Conservation (phyloP, 164 flowering plant genomes). For the Vitis labrusca region DNA sequence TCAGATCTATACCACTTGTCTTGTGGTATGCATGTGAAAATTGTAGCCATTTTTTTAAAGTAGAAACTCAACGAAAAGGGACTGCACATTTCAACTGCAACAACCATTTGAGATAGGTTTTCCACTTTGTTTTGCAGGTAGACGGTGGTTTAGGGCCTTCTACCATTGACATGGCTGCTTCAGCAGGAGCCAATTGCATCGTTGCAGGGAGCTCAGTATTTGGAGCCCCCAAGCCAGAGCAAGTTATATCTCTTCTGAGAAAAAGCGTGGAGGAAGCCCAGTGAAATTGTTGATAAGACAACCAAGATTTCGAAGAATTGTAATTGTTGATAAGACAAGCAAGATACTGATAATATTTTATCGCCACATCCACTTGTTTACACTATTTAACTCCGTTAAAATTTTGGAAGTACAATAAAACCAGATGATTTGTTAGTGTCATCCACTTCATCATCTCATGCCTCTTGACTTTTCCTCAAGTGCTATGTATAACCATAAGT, state of each 20-base stretch:
- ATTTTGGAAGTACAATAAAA: too few relatives aligned
- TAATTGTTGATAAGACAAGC: not conserved
- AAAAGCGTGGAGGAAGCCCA: constrained; percentile 51
- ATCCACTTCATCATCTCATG: too few relatives aligned
- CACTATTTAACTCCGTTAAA: too few relatives aligned
- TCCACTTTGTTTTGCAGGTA: constrained; percentile 47
- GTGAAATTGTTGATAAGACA: constrained; percentile 8
- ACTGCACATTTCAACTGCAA: too few relatives aligned
- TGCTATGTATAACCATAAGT: too few relatives aligned
- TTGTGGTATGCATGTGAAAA: too few relatives aligned
- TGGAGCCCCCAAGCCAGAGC: constrained; percentile 84
- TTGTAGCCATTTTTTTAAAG: too few relatives aligned
- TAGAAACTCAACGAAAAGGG: too few relatives aligned
- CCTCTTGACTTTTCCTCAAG: too few relatives aligned
- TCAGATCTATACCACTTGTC: too few relatives aligned
- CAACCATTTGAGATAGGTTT: not conserved
- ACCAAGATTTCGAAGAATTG: constrained; percentile 10
- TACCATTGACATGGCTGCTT: constrained; percentile 74
- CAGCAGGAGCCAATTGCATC: constrained; percentile 94
- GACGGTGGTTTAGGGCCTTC: constrained; percentile 96
- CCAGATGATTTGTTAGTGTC: too few relatives aligned
- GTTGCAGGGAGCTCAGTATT: constrained; percentile 98
- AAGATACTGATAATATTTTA: constrained; percentile 1
- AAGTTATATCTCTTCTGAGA: constrained; percentile 72
- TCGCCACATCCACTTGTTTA: not conserved